Evolutionary conservation across 192 early-diverging fungal species (phyloP), one percentile per base, ranked within the genome.

Genomic region (Rhizoclosmatium globosum): DNA sequence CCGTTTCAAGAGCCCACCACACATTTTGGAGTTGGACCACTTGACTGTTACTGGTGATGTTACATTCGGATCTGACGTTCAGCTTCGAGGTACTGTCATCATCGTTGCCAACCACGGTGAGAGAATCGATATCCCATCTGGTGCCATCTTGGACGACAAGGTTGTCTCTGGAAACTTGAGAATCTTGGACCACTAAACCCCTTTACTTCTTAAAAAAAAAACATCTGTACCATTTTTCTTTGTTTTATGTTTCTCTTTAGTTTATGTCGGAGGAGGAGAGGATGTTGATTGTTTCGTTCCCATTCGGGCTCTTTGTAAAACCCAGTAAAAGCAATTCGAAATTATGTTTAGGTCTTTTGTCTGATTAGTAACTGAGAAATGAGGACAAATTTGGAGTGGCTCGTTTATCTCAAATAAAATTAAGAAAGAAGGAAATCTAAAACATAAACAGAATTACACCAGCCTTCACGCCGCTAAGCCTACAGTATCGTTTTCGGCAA

Each of bases 11-110:
- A 92, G 89, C 47, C 94, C 94, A 53, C 98, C 98, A 48, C 93
- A 98, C 82, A 99, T 99, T 77, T 88, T 99, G 0, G 96, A 98
- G 79, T 89, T 99, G 15, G 98, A 99, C 82, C 98, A 99, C 80
- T 82, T 99, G 69, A 98, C 98, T 1, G 98, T 99, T 3, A 98
- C 97, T 3, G 98, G 98, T 39, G 97, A 98, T 85, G 98, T 99
- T 21, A 93, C 92, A n/a, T 99, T 99, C 83, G 97, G 98, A 47
- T 87, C 93, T 43, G 92, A 95, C 76, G 96, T 98, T 46, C 89
- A 94, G 7, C 87, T 99, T 17, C 88, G 68, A 64, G 88, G 98
- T 62, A 98, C 98, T 4, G 98, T 99, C 47, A 99, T 99, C 65
- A 98, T 99, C 84, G 98, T 99, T 21, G 96, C 98, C 45, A 99